These are phyloP conservation scores for Starmerella asiatica DNA, from an alignment of 805 yeast species.

Conservation along the genomic window DNA sequence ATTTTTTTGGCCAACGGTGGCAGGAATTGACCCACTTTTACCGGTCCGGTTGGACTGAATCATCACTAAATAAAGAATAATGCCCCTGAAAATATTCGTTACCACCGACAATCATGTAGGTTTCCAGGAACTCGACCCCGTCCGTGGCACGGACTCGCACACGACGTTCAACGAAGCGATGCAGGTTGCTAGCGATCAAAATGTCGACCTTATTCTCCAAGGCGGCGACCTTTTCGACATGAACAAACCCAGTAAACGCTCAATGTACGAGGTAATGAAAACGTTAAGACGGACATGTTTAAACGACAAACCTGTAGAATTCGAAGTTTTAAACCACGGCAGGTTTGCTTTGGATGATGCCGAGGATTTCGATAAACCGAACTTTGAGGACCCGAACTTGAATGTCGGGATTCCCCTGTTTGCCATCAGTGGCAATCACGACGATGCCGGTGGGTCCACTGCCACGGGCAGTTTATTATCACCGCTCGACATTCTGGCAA, in stretches of 20 bases:
- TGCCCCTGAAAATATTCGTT: slow-evolving; percentile 37
- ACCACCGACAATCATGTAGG: slow-evolving; percentile 98
- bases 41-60: too few relatives aligned
- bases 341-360: slow-evolving; percentile 41
- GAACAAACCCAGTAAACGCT: slow-evolving; percentile 76
- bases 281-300: slow-evolving; percentile 57
- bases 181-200: slow-evolving; percentile 49
- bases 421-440: slow-evolving; percentile 92
- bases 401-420: slow-evolving; percentile 83
- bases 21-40: too few relatives aligned
- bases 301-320: slow-evolving; percentile 77
- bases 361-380: slow-evolving; percentile 47
- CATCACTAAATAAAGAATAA: too few relatives aligned
- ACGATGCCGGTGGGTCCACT: slow-evolving; percentile 75
- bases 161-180: slow-evolving; percentile 73
- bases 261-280: slow-evolving; percentile 69
- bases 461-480: slow-evolving; percentile 36
- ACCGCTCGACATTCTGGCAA: slow-evolving; percentile 74
- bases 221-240: slow-evolving; percentile 89
- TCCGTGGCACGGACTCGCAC: slow-evolving; percentile 84
- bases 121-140: slow-evolving; percentile 75
- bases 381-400: slow-evolving; percentile 80
- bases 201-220: slow-evolving; percentile 77
- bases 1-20: too few relatives aligned
- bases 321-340: slow-evolving; percentile 74